A percentile compares a stretch with the other conserved stretches of the same genome.
phyloP scores from a whole-genome alignment of 1,139 yeast species.

The Kurtzmaniella quercitrusa region DNA sequence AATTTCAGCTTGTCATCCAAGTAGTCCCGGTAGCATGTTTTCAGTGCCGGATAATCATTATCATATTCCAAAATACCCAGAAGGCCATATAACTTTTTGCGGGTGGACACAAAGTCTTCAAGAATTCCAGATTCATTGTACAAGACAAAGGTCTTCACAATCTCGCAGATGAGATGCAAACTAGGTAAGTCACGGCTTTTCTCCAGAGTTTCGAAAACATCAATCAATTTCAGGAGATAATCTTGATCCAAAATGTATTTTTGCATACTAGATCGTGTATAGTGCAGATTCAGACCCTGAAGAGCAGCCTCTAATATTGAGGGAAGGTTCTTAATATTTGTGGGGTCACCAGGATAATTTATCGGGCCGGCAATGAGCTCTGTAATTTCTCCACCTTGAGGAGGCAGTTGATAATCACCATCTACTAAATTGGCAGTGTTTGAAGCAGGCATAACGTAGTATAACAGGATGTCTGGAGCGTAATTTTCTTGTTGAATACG shows the following conservation, averaged over 20 bases:
- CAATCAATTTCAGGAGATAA: slow-evolving; percentile 52
- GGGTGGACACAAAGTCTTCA: slow-evolving; percentile 59
- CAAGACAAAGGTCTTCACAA: slow-evolving; percentile 63
- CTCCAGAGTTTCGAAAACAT: slow-evolving; percentile 57
- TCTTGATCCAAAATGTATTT: slow-evolving; percentile 46
- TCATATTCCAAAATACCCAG: slow-evolving; percentile 91
- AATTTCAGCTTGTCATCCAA: slow-evolving; percentile 55
- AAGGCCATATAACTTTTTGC: slow-evolving; percentile 56
- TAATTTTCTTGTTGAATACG: slow-evolving; percentile 55
- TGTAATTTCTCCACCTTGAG: slow-evolving; percentile 43
- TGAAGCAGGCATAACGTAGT: slow-evolving; percentile 58
- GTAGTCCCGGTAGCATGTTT: slow-evolving; percentile 75
- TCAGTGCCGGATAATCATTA: slow-evolving; percentile 73
- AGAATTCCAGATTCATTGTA: slow-evolving; percentile 69
- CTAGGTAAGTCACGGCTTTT: slow-evolving; percentile 41
- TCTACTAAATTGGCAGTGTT: slow-evolving; percentile 14
- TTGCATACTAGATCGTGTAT: slow-evolving; percentile 50
- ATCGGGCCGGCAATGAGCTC: slow-evolving; percentile 83
- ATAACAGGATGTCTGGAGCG: slow-evolving; percentile 68
- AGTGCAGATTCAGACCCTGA: slow-evolving; percentile 56
- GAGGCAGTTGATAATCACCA: slow-evolving; percentile 16
- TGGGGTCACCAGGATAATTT: slow-evolving; percentile 55
- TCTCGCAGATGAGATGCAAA: slow-evolving; percentile 65
- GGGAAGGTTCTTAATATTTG: slow-evolving; percentile 44
- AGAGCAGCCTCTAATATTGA: slow-evolving; percentile 49